Percentiles rank a stretch among this genome's conserved stretches.
Evolutionary conservation across 106 monocot genomes (phyloP).

Genomic region (Dendrobium officinale): DNA sequence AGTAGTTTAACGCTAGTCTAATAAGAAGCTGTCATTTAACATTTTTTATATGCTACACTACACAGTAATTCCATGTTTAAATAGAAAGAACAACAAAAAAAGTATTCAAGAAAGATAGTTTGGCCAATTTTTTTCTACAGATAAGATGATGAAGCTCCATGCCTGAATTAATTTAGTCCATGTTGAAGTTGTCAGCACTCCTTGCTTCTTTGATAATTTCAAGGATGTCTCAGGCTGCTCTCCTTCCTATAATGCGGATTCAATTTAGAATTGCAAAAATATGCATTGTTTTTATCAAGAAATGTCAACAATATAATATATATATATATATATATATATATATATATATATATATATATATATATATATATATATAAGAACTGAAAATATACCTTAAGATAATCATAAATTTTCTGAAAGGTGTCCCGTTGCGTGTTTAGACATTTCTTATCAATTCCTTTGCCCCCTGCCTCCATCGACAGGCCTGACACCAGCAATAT

Average conservation of each 20-base stretch:
- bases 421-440: conserved; percentile 60
- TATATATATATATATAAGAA: not conserved
- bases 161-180: conserved; percentile 76
- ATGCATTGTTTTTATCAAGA: not conserved
- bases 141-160: not conserved
- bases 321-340: too few relatives aligned
- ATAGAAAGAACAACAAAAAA: too few relatives aligned
- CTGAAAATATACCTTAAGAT: conserved; percentile 48
- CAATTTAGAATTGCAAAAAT: not conserved
- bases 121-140: too few relatives aligned
- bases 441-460: conserved; percentile 76
- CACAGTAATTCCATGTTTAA: too few relatives aligned
- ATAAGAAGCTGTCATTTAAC: too few relatives aligned
- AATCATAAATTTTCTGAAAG: conserved; percentile 72
- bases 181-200: conserved; percentile 51
- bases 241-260: conserved; percentile 34
- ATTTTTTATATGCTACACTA: too few relatives aligned
- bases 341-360: not conserved
- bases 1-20: too few relatives aligned
- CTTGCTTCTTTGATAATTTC: conserved; percentile 59
- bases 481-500: conserved; percentile 44
- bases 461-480: conserved; percentile 84
- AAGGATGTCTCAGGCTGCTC: conserved; percentile 57
- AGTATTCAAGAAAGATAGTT: too few relatives aligned
- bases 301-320: not conserved